phyloP scores from a whole-genome alignment of 192 early-diverging fungal species.

The Blastocladiella britannica region DNA sequence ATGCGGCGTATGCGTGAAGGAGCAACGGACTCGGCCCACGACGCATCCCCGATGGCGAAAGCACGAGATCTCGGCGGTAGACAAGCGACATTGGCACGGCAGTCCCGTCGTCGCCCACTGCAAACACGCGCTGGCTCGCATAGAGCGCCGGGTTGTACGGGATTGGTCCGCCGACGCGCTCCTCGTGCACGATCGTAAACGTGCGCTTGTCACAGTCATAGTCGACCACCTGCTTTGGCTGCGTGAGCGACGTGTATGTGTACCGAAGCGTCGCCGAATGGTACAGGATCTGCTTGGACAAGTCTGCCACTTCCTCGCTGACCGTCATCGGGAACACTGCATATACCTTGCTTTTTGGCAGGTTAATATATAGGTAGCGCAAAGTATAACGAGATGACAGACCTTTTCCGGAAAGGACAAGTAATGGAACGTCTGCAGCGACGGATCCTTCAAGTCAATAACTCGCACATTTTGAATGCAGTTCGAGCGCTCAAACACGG shows the following conservation, averaged over 20 bases:
- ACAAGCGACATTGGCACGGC: slow-evolving; percentile 12
- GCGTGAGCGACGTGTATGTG: slow-evolving; percentile 20
- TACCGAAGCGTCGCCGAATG: slow-evolving; percentile 20
- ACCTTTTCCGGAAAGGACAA: slow-evolving; percentile 34
- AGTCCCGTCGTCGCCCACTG: slow-evolving; percentile 10
- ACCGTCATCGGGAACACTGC: slow-evolving; percentile 24
- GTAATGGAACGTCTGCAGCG: slow-evolving; percentile 30
- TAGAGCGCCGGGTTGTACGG: slow-evolving; percentile 9
- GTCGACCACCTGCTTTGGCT: slow-evolving; percentile 24
- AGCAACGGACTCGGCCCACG: slow-evolving; percentile 21
- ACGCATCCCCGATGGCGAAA: slow-evolving; percentile 3
- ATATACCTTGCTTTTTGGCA: no score
- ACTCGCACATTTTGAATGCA: slow-evolving; percentile 39
- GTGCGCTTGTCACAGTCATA: slow-evolving; percentile 10
- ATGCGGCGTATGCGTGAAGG: slow-evolving; percentile 61
- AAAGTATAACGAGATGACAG: no score
- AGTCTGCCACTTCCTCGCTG: slow-evolving; percentile 23
- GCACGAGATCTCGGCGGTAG: slow-evolving; percentile 12
- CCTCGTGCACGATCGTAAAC: slow-evolving; percentile 10
- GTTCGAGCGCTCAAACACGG: slow-evolving; percentile 36
- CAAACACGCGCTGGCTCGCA: slow-evolving; percentile 9
- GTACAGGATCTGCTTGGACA: slow-evolving; percentile 20
- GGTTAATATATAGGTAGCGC: neutral
- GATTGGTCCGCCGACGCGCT: slow-evolving; percentile 6
- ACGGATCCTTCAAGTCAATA: slow-evolving; percentile 15